Evolutionary conservation across 2,329 filamentous ascomycete species (phyloP).

Genomic region (Fusarium sp.): DNA sequence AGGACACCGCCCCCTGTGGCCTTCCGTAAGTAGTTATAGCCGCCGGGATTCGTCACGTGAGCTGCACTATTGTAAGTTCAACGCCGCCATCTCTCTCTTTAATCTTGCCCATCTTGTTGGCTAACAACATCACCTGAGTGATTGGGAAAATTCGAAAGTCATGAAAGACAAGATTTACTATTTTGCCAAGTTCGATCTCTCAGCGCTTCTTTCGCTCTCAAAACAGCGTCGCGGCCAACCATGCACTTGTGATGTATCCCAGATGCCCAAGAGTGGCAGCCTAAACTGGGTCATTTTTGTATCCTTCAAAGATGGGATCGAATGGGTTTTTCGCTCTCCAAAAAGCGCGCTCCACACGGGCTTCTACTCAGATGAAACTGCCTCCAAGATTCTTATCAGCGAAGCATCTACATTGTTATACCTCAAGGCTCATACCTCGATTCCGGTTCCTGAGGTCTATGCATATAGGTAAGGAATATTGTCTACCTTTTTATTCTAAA

Average conservation of each 20-base stretch:
- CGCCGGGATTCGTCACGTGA: too few species aligned
- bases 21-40: too few species aligned
- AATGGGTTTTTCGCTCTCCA: slow-evolving; percentile 43
- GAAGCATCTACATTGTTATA: slow-evolving; percentile 43
- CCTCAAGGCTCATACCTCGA: slow-evolving; percentile 21
- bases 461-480: slow-evolving; percentile 29
- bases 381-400: slow-evolving; percentile 38
- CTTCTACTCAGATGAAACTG: slow-evolving; percentile 26
- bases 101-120: too few species aligned
- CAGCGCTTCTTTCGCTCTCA: slow-evolving; percentile 37
- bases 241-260: slow-evolving; percentile 33
- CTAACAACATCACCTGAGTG: too few species aligned
- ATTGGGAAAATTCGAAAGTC: too few species aligned
- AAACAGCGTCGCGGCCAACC: slow-evolving; percentile 26
- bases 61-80: too few species aligned
- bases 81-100: too few species aligned
- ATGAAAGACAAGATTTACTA: too few species aligned
- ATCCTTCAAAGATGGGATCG: slow-evolving; percentile 38
- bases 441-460: slow-evolving; percentile 43
- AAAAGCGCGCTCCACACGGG: not conserved
- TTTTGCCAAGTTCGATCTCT: slow-evolving; percentile 31
- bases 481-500: too few species aligned
- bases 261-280: slow-evolving; percentile 32
- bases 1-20: too few species aligned
- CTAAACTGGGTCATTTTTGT: slow-evolving; percentile 44